Base-by-base conservation (phyloP, 2,329 filamentous ascomycete species). In the Venturia asperata region DNA sequence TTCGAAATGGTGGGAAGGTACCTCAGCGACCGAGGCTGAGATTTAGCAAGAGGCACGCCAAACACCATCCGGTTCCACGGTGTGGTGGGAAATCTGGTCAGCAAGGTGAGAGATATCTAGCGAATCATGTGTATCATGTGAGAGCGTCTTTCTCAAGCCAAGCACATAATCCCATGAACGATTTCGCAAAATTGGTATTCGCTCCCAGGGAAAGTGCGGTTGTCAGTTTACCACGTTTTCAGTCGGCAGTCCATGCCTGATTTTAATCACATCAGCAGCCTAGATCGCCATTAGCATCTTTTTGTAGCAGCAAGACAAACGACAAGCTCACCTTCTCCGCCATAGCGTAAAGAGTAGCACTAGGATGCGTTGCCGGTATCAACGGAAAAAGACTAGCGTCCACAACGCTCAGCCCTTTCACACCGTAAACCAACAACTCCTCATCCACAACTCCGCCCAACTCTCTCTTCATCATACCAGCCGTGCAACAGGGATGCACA, bases 401-500 rank as follows among this genome's bases (percentile, higher is more conserved):
- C 9, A 72, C 67, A n/a, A 72, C 62, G 37, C 70, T 68, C 60
- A 72, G 58, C 21, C 65, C 65, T 27, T 70, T 21, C 1, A 72
- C 68, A 2, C 72, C 72, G 37, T 74, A 71, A 5, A 74, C 72
- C 55, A 63, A 70, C 30, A 74, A 63, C 17, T 68, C 52, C 3
- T 43, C 63, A 55, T 72, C 69, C 0, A 74, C 73, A 3, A 74
- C 72, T 56, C 72, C 72, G 2, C 72, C 72, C 7, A 68, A 61
- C 9, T 72, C 69, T 11, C 65, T 68, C 15, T 69, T 67, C 19
- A 72, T 69, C 70, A 74, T 71, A 64, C 70, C 69, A 65, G 70
- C 71, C 0, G 72, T 73, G 15, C 74, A 70, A 9, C 66, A 68
- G 5, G 73, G 70, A 65, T 76, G 74, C 71, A 1, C 68, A 27